phyloP scores from a whole-genome alignment of 352 stramenopile species.

The Phytopythium boreale region DNA sequence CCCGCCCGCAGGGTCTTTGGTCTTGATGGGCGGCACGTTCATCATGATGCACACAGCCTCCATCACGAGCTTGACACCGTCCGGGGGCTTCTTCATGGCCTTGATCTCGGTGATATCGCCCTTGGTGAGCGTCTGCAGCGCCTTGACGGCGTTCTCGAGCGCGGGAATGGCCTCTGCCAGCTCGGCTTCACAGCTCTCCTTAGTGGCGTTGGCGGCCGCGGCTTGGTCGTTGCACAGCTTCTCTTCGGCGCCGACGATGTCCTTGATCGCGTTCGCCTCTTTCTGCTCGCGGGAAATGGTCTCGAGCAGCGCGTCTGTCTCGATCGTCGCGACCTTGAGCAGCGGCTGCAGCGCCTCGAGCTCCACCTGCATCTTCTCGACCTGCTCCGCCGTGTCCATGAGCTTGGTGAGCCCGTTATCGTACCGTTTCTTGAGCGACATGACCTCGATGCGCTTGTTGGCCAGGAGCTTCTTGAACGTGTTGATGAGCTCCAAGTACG shows the following conservation, averaged over 20 bases:
- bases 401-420: slow-evolving; percentile 93
- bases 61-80: slow-evolving; percentile 94
- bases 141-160: slow-evolving; percentile 89
- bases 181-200: slow-evolving; percentile 90
- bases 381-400: slow-evolving; percentile 91
- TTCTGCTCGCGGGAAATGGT: slow-evolving; percentile 89
- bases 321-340: slow-evolving; percentile 89
- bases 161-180: slow-evolving; percentile 92
- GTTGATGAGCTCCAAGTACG: slow-evolving; percentile 94
- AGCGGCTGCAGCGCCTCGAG: slow-evolving; percentile 91
- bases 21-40: slow-evolving; percentile 88
- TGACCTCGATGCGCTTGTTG: slow-evolving; percentile 90
- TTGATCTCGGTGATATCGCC: slow-evolving; percentile 95
- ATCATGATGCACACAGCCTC: slow-evolving; percentile 96
- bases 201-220: slow-evolving; percentile 86
- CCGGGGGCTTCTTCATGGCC: slow-evolving; percentile 95
- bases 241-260: slow-evolving; percentile 81
- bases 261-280: slow-evolving; percentile 85
- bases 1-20: slow-evolving; percentile 89
- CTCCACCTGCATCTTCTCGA: slow-evolving; percentile 93
- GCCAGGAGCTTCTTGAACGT: slow-evolving; percentile 93
- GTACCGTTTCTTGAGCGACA: slow-evolving; percentile 89
- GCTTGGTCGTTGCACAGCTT: slow-evolving; percentile 86
- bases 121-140: slow-evolving; percentile 92
- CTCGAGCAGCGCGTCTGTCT: slow-evolving; percentile 88